Evolutionary conservation across 177 flowering plant genomes (phyloP).

Genomic region (Vitis hybrid): DNA sequence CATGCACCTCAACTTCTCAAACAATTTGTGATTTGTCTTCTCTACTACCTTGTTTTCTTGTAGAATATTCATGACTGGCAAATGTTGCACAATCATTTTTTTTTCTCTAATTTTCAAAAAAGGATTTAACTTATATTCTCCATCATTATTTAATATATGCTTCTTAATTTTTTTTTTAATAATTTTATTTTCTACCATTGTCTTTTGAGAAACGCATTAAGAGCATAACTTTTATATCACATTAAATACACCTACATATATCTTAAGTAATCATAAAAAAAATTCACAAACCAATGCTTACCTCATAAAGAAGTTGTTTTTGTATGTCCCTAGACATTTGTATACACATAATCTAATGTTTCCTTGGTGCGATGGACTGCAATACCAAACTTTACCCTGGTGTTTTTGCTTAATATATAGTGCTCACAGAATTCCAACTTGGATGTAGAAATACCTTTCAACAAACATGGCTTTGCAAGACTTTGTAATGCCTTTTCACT

Average conservation of each 20-base stretch:
- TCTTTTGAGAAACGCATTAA: not conserved
- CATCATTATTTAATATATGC: not conserved
- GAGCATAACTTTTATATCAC: not conserved
- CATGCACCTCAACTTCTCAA: slow-evolving; percentile 7
- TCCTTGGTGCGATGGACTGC: too few relatives aligned
- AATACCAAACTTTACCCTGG: too few relatives aligned
- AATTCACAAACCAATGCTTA: too few relatives aligned
- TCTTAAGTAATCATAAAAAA: too few relatives aligned
- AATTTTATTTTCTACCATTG: not conserved
- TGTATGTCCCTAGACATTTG: too few relatives aligned
- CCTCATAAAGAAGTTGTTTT: too few relatives aligned
- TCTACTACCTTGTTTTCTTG: not conserved
- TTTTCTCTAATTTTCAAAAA: not conserved
- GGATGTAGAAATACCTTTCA: too few relatives aligned
- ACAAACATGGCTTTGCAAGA: too few relatives aligned
- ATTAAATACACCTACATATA: not conserved
- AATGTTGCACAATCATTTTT: not conserved
- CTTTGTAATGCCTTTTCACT: too few relatives aligned
- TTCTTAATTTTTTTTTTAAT: not conserved
- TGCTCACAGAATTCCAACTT: too few relatives aligned
- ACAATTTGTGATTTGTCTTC: not conserved
- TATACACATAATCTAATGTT: too few relatives aligned
- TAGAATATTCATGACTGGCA: not conserved
- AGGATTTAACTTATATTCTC: not conserved
- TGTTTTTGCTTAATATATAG: too few relatives aligned